A percentile compares a stretch with the other conserved stretches of the same genome.
These are phyloP conservation scores for Lipomyces lipofer DNA, from an alignment of 805 yeast genomes.

Conservation along the genomic window DNA sequence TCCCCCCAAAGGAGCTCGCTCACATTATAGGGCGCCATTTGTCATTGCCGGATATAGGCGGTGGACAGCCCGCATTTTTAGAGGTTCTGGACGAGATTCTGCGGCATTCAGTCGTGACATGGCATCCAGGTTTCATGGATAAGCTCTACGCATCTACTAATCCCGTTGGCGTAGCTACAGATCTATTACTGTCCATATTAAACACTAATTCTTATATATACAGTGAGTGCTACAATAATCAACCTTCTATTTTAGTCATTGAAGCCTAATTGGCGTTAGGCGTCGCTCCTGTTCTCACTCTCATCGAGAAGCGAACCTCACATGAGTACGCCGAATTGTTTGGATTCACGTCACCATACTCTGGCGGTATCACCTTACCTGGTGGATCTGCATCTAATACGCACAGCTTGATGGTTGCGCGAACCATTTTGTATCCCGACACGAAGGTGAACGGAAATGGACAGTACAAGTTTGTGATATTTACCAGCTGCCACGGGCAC, in stretches of 20 bases:
- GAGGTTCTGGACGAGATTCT: constrained; percentile 57
- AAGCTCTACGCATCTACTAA: constrained; percentile 83
- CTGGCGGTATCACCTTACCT: constrained; percentile 83
- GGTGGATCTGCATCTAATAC: constrained; percentile 89
- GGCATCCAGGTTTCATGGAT: constrained; percentile 86
- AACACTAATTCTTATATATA: constrained; percentile 86
- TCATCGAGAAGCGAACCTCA: constrained; percentile 69
- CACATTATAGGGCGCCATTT: constrained; percentile 10
- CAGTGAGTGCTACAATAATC: too few relatives aligned
- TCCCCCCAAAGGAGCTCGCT: constrained; percentile 24
- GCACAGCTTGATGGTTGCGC: constrained; percentile 75
- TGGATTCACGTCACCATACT: constrained; percentile 53
- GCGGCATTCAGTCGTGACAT: constrained; percentile 71
- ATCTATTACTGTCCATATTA: constrained; percentile 62
- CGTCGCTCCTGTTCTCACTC: constrained; percentile 76
- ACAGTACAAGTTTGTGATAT: constrained; percentile 61
- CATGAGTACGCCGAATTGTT: constrained; percentile 67
- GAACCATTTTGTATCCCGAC: constrained; percentile 65
- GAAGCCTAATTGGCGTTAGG: too few relatives aligned
- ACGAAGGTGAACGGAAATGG: constrained; percentile 64
- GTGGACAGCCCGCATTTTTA: constrained; percentile 46
- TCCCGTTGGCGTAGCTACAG: constrained; percentile 78
- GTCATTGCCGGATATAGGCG: constrained; percentile 19
- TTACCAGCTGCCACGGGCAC: constrained; percentile 62
- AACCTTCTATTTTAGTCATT: too few relatives aligned